These are phyloP conservation scores for Claviceps sp. DNA, from an alignment of 2,329 filamentous ascomycete genomes.

Conservation along the genomic window DNA sequence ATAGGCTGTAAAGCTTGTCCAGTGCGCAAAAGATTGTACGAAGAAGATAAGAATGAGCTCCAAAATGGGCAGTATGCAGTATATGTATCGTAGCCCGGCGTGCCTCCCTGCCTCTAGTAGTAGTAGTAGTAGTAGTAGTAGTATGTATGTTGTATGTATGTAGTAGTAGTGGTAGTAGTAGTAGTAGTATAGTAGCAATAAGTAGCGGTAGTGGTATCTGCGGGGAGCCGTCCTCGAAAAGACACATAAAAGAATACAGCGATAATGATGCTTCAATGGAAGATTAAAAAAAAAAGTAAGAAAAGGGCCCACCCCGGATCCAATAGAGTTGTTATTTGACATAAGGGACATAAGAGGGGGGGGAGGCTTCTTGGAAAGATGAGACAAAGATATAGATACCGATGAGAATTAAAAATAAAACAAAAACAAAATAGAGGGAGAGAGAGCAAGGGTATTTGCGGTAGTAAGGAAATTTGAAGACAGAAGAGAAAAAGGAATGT, in stretches of 20 bases:
- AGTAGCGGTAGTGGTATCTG: neutral
- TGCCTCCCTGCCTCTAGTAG: neutral
- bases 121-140: too few relatives aligned
- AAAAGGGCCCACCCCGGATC: too few relatives aligned
- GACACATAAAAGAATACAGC: neutral
- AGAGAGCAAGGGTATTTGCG: constrained; percentile 1
- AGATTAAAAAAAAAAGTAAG: neutral
- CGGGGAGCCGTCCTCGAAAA: neutral
- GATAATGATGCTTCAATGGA: neutral
- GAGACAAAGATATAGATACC: neutral
- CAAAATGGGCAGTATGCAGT: neutral
- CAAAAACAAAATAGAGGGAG: neutral
- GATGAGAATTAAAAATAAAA: neutral
- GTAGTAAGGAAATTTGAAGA: neutral
- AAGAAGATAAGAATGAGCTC: too few relatives aligned
- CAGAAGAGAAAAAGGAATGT: neutral
- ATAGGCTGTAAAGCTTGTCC: too few relatives aligned
- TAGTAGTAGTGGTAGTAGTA: too few relatives aligned
- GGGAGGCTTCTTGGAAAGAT: neutral
- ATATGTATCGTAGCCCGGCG: neutral
- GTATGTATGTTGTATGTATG: too few relatives aligned
- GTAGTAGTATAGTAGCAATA: neutral
- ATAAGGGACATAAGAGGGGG: too few relatives aligned
- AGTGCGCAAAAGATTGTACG: too few relatives aligned
- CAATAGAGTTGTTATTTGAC: too few relatives aligned